These are phyloP conservation scores for Mycoemilia scoparia DNA, from an alignment of 192 early-diverging fungal species.

Conservation along the genomic window DNA sequence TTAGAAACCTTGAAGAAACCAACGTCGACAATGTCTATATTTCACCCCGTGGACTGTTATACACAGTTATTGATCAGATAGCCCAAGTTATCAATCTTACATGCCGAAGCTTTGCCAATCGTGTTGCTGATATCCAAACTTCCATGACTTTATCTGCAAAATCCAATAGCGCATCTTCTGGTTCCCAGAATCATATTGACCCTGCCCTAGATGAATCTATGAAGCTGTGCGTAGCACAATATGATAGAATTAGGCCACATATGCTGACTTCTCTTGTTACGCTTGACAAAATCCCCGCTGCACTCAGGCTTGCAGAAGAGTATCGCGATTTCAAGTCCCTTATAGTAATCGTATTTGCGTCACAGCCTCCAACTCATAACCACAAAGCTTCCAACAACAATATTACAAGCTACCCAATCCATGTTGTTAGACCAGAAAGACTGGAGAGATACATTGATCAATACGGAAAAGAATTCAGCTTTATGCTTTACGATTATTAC, in stretches of 20 bases:
- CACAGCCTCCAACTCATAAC: conserved; percentile 2
- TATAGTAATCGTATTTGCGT: conserved; percentile 12
- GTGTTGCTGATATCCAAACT: conserved; percentile 4
- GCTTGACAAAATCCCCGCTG: conserved; percentile 12
- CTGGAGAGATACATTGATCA: conserved; percentile 10
- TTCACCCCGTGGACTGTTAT: conserved; percentile 15
- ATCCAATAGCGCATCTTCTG: too few species aligned
- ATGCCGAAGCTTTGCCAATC: conserved; percentile 17
- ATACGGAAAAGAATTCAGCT: conserved; percentile 16
- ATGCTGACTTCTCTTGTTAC: conserved; percentile 18
- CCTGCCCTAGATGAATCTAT: too few species aligned
- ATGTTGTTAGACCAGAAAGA: too few species aligned
- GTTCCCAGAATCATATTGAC: too few species aligned
- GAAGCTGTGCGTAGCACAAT: conserved; percentile 1
- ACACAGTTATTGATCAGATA: conserved; percentile 15
- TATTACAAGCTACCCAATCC: too few species aligned
- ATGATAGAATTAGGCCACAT: conserved; percentile 11
- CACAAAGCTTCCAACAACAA: conserved; percentile 9
- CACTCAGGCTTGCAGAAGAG: conserved; percentile 22
- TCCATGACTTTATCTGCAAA: too few species aligned
- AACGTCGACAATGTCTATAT: conserved; percentile 1
- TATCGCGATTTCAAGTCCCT: conserved; percentile 18
- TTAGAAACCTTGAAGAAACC: not conserved
- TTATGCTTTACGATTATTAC: conserved; percentile 19
- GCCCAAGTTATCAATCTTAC: conserved; percentile 17